Evolutionary conservation across 2,329 filamentous ascomycete species (phyloP).

Genomic region (Ophiobolus disseminans): DNA sequence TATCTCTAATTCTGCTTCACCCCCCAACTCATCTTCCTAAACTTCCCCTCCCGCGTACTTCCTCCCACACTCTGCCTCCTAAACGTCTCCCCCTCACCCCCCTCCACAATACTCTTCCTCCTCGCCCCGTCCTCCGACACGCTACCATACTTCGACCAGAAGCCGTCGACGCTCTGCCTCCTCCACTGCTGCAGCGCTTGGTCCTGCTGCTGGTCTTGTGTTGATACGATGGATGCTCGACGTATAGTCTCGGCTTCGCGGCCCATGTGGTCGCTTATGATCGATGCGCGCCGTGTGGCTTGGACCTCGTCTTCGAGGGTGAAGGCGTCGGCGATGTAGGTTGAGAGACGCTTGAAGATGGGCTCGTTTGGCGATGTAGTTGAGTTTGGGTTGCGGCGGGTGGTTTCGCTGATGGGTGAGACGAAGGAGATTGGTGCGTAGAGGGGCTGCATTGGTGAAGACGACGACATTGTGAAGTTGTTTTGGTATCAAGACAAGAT

Average conservation of each 20-base stretch:
- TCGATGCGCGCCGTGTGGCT: background rate
- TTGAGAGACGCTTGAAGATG: constrained; percentile 5
- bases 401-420: constrained; percentile 4
- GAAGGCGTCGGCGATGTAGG: constrained; percentile 2
- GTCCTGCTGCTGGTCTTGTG: background rate
- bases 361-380: background rate
- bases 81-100: background rate
- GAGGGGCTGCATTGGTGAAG: too few relatives aligned
- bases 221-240: background rate
- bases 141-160: constrained; percentile 3
- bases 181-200: background rate
- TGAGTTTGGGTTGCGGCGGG: background rate
- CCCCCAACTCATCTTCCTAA: constrained; percentile 6
- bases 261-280: background rate
- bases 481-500: too few relatives aligned
- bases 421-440: constrained; percentile 7
- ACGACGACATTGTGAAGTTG: too few relatives aligned
- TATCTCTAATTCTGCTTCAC: background rate
- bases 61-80: background rate
- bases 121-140: background rate
- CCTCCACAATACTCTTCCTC: background rate
- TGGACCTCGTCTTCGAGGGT: background rate
- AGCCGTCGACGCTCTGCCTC: background rate
- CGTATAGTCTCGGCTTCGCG: background rate
- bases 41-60: background rate